These are phyloP conservation scores for Cenchrus fungigraminus DNA, from an alignment of 176 grass and related monocot species.

Conservation along the genomic window DNA sequence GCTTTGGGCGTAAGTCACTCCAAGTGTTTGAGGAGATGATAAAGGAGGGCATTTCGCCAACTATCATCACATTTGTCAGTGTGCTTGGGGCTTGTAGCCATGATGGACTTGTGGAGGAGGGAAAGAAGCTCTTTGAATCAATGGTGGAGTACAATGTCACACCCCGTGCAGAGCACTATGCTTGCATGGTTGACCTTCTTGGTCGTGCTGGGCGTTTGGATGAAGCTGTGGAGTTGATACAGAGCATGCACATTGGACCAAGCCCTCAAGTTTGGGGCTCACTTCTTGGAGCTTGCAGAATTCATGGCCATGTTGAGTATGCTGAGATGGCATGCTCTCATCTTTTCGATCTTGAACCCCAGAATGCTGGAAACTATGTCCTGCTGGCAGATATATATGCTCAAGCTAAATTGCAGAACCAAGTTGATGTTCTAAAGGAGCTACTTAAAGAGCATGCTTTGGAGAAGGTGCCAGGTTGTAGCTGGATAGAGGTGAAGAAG, in stretches of 20 bases:
- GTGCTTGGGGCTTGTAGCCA: slow-evolving; percentile 83
- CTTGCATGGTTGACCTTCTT: slow-evolving; percentile 81
- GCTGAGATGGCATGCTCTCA: slow-evolving; percentile 75
- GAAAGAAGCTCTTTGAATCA: slow-evolving; percentile 72
- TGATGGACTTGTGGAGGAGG: slow-evolving; percentile 76
- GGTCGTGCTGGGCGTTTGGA: slow-evolving; percentile 66
- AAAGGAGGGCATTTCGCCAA: slow-evolving; percentile 54
- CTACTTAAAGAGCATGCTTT: slow-evolving; percentile 66
- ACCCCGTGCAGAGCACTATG: slow-evolving; percentile 68
- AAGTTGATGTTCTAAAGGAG: slow-evolving; percentile 61
- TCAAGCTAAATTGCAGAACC: slow-evolving; percentile 57
- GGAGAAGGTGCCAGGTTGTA: slow-evolving; percentile 79
- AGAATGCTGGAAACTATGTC: slow-evolving; percentile 93
- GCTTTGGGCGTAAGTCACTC: slow-evolving; percentile 57
- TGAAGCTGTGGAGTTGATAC: slow-evolving; percentile 67
- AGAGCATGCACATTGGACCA: slow-evolving; percentile 57
- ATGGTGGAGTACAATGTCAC: slow-evolving; percentile 56
- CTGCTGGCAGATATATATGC: slow-evolving; percentile 86
- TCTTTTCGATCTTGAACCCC: slow-evolving; percentile 87
- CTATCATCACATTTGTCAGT: slow-evolving; percentile 74
- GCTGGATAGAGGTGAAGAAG: slow-evolving; percentile 95
- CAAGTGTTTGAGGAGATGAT: slow-evolving; percentile 67
- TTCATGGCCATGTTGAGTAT: slow-evolving; percentile 73
- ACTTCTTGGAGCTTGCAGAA: slow-evolving; percentile 85
- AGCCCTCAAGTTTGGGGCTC: slow-evolving; percentile 79